phyloP scores from a whole-genome alignment of 2,329 filamentous ascomycete species.

The Madurella fahalii region DNA sequence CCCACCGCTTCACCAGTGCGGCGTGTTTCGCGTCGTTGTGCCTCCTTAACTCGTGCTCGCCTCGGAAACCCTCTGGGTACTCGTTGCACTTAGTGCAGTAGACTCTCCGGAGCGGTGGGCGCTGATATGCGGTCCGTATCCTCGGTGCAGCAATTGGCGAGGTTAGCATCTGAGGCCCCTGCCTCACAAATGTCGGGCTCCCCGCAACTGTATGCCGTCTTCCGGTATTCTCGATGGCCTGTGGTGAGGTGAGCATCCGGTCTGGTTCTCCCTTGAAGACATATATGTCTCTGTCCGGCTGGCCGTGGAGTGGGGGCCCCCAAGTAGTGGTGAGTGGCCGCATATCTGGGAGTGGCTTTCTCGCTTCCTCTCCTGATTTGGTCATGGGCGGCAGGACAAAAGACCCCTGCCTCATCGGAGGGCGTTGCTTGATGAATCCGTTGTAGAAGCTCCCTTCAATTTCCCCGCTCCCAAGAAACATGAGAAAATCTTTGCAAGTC shows the following conservation, averaged over 20 bases:
- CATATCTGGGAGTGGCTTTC: conserved; percentile 38
- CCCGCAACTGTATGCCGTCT: conserved; percentile 47
- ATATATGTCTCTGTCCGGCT: conserved; percentile 29
- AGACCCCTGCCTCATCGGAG: conserved; percentile 31
- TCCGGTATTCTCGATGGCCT: conserved; percentile 28
- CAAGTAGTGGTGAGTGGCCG: conserved; percentile 38
- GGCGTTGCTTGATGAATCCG: conserved; percentile 40
- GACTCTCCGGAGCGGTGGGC: conserved; percentile 63
- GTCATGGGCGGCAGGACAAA: conserved; percentile 34
- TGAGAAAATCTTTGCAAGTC: conserved; percentile 48
- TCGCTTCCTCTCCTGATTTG: conserved; percentile 32
- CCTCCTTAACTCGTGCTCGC: conserved; percentile 77
- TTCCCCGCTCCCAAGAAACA: conserved; percentile 44
- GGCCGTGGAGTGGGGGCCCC: conserved; percentile 25
- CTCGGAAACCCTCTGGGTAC: conserved; percentile 81
- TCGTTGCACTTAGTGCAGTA: conserved; percentile 76
- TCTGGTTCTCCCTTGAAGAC: conserved; percentile 28
- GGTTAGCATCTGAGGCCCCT: conserved; percentile 37
- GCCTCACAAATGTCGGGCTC: conserved; percentile 40
- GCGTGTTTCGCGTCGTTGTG: conserved; percentile 60
- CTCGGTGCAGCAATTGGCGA: conserved; percentile 41
- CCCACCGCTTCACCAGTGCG: conserved; percentile 51
- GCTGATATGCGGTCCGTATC: conserved; percentile 44
- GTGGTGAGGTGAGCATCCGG: conserved; percentile 32
- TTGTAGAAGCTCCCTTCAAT: conserved; percentile 37